Evolutionary conservation across 352 stramenopile species (phyloP).

Genomic region (Phytophthora megakarya): DNA sequence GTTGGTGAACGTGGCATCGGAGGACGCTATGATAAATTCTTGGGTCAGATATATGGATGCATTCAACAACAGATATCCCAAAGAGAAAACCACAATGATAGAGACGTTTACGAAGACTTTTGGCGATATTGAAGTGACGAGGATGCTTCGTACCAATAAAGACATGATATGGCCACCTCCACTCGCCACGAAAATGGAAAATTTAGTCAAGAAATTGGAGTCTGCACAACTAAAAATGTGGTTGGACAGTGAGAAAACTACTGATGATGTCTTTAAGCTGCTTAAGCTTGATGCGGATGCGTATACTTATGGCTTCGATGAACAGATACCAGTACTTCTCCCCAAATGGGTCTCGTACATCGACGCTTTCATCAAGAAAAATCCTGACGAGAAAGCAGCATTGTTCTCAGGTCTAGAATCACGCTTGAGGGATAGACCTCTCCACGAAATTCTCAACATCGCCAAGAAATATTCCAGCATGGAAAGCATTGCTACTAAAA

Average conservation of each 20-base stretch:
- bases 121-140: not conserved
- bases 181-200: too few relatives aligned
- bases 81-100: constrained; percentile 2
- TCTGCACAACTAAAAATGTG: not conserved
- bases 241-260: not conserved
- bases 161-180: not conserved
- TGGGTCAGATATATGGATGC: constrained; percentile 1
- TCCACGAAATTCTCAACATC: not conserved
- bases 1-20: not conserved
- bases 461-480: not conserved
- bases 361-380: not conserved
- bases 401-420: not conserved
- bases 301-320: not conserved
- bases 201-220: not conserved
- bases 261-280: not conserved
- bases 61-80: not conserved
- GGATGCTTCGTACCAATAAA: not conserved
- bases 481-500: not conserved
- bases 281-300: not conserved
- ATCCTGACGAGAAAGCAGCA: not conserved
- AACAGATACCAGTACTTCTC: not conserved
- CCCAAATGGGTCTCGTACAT: not conserved
- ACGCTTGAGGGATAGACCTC: not conserved
- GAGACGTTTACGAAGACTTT: not conserved
- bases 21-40: not conserved